Conservation (phyloP, 306 rosid genomes). For the Sphenostylis stenocarpa region DNA sequence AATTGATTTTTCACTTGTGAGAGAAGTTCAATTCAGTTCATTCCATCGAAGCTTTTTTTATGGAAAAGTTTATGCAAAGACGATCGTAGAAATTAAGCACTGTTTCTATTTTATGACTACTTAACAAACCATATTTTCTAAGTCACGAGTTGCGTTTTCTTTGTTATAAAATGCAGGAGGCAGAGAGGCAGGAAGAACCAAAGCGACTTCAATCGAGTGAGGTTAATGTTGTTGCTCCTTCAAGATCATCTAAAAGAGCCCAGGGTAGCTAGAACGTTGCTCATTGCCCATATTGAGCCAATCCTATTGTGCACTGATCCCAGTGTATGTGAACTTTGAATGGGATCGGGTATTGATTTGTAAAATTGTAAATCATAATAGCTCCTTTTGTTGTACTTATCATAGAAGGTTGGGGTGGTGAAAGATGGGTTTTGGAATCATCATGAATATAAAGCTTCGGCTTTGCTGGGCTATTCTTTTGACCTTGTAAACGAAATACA, state of each 20-base stretch:
- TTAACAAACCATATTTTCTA: not conserved
- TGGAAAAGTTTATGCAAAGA: not conserved
- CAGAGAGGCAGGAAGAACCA: constrained; percentile 54
- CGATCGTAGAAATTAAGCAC: not conserved
- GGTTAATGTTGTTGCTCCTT: constrained; percentile 47
- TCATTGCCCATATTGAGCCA: constrained; percentile 38
- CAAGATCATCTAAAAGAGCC: constrained; percentile 57
- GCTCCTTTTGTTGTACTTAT: constrained; percentile 46
- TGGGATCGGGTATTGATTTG: constrained; percentile 61
- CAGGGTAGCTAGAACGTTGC: constrained; percentile 52
- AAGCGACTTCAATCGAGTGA: constrained; percentile 44
- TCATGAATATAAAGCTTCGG: constrained; percentile 49
- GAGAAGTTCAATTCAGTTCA: not conserved
- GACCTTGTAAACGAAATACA: constrained; percentile 54
- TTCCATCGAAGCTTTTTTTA: not conserved
- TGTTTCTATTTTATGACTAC: not conserved
- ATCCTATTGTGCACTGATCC: constrained; percentile 43
- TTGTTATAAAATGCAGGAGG: constrained; percentile 51
- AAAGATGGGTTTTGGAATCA: constrained; percentile 51
- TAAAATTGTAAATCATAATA: constrained; percentile 89
- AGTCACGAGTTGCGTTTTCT: not conserved
- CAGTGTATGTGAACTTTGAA: constrained; percentile 39
- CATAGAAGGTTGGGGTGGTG: constrained; percentile 56
- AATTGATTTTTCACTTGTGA: not conserved
- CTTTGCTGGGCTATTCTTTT: constrained; percentile 63